Evolutionary conservation across 129 eudicot species (phyloP), one percentile per base, ranked within the genome.

Genomic region (Calendula officinalis): DNA sequence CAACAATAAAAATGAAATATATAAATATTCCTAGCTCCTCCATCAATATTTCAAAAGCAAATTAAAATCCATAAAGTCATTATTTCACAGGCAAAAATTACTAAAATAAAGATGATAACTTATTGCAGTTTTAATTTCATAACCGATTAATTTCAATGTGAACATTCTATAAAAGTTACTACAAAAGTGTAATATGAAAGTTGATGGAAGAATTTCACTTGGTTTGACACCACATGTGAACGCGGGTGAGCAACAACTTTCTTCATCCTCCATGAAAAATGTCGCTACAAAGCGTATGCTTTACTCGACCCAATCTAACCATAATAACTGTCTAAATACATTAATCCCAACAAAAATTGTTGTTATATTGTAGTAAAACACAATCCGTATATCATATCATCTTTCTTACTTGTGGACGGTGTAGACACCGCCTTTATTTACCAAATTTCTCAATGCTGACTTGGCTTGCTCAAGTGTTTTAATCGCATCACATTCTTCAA

Each of bases 391-490:
- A 43, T 6, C 67, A 30, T 57, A 43, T 6, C 67, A 10, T 22
- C 30, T 22, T 22, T 48, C 33, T 71, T 67, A 90, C 57, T 74
- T 81, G 72, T 77, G 85, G 81, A 83, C 33, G 56, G 81, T 83
- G 76, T 74, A 62, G 11, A 79, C 62, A 13, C 79, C 82, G 9
- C 91, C 91, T 70, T 67, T 75, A 68, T 80, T 64, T 57, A 90
- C 62, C 45, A 88, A 59, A 47, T 81, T 82, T 86, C 89, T 62
- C 45, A 94, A 78, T 40, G 95, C 97, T 36, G 78, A 75, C 84
- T 88, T 94, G 15, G 97, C 99, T 59, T 88, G 89, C 73, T 94
- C 99, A 15, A 88, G 84, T 3, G 99, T 94, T 80, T 88, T 95
- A 27, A 94, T 84, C 1, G 70, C 71, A 5, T 79, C 79, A 54